These are phyloP conservation scores for Schoenoplectus triqueter DNA, from an alignment of 202 grass and related monocot species.

Conservation along the genomic window DNA sequence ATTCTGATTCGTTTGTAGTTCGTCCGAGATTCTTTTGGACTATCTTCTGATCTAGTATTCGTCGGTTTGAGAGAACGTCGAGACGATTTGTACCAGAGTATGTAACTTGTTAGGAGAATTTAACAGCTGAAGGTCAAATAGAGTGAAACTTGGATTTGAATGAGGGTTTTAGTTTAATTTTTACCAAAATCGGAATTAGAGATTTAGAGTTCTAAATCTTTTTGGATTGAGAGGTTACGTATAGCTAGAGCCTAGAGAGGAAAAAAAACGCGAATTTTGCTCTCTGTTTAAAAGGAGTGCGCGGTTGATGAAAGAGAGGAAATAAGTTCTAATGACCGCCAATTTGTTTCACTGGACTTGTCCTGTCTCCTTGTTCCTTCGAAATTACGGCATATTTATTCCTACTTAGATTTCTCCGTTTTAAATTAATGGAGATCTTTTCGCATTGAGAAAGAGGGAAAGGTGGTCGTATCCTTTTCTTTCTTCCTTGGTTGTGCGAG, in stretches of 20 bases:
- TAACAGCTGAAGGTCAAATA: not conserved
- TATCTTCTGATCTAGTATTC: not conserved
- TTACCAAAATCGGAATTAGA: not conserved
- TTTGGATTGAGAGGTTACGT: constrained; percentile 26
- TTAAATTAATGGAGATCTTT: not conserved
- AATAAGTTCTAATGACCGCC: not conserved
- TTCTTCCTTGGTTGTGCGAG: no score
- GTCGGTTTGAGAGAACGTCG: constrained; percentile 17
- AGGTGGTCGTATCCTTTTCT: constrained; percentile 1
- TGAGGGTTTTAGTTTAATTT: constrained; percentile 20
- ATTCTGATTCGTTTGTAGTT: constrained; percentile 34
- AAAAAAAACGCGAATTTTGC: constrained; percentile 34
- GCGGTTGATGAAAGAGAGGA: constrained; percentile 3
- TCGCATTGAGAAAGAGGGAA: not conserved
- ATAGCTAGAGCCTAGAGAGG: not conserved
- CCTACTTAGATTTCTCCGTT: not conserved
- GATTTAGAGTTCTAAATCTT: not conserved
- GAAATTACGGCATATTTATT: not conserved
- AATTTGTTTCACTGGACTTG: not conserved
- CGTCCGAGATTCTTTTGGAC: constrained; percentile 16
- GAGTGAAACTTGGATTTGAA: constrained; percentile 2
- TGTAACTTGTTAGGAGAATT: not conserved
- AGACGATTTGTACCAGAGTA: not conserved
- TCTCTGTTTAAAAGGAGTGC: constrained; percentile 32
- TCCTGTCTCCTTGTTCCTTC: not conserved